Evolutionary conservation across 345 rosid species (phyloP).

Genomic region (Aethionema arabicum): DNA sequence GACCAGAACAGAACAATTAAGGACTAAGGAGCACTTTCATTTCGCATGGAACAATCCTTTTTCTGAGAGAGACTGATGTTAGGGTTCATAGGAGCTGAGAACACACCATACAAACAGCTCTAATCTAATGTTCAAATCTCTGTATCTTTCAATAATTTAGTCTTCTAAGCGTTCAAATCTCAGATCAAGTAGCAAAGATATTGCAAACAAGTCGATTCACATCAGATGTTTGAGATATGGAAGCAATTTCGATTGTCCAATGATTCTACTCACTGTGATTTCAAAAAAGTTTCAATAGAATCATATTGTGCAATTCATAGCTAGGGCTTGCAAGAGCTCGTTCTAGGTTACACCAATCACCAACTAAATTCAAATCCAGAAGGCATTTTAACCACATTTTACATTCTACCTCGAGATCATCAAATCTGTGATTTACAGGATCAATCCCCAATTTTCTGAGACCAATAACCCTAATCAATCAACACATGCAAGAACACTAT

Average conservation of each 20-base stretch:
- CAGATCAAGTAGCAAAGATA: neutral
- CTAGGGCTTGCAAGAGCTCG: too few relatives aligned
- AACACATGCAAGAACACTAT: constrained; percentile 3
- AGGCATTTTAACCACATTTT: neutral
- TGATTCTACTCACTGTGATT: neutral
- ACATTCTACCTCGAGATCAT: neutral
- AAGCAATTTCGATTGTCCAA: neutral
- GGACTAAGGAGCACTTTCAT: neutral
- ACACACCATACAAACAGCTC: neutral
- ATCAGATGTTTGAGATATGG: neutral
- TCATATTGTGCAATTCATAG: neutral
- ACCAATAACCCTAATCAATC: neutral
- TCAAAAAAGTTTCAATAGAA: neutral
- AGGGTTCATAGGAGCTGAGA: neutral
- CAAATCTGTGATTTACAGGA: neutral
- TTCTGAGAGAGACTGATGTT: neutral
- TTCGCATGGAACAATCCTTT: neutral
- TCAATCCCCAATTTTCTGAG: neutral
- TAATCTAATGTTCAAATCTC: neutral
- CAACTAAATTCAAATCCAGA: neutral
- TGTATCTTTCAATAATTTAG: neutral
- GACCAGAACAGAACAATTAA: neutral
- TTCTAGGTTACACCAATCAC: too few relatives aligned
- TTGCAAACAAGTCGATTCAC: neutral
- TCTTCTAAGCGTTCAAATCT: neutral